A percentile compares a stretch with the other conserved stretches of the same genome.
Evolutionary conservation across 306 rosid species (phyloP).

Genomic region (Cucurbita ficifolia): DNA sequence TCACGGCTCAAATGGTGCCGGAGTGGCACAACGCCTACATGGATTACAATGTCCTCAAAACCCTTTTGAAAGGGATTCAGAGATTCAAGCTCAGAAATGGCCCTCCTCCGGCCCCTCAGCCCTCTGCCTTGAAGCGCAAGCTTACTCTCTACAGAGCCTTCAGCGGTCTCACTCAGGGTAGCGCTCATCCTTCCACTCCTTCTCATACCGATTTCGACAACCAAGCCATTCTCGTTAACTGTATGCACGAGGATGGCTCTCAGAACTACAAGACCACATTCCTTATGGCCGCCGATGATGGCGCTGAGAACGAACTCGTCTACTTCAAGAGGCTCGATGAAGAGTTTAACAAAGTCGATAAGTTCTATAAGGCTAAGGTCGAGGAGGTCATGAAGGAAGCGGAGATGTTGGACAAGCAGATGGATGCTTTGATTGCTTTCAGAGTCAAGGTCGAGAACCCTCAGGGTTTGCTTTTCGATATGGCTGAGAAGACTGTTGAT

Average conservation of each 20-base stretch:
- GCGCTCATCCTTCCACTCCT: slow-evolving; percentile 9
- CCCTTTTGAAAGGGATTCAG: slow-evolving; percentile 35
- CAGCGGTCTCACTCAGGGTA: slow-evolving; percentile 48
- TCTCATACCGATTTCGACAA: slow-evolving; percentile 28
- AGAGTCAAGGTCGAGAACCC: slow-evolving; percentile 56
- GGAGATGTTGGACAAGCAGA: slow-evolving; percentile 34
- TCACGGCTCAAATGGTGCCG: slow-evolving; percentile 48
- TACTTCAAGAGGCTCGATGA: slow-evolving; percentile 42
- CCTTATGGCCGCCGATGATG: slow-evolving; percentile 42
- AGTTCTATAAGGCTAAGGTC: slow-evolving; percentile 31
- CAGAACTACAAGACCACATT: slow-evolving; percentile 35
- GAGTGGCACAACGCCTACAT: slow-evolving; percentile 76
- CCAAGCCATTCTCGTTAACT: slow-evolving; percentile 39
- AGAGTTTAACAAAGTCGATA: slow-evolving; percentile 49
- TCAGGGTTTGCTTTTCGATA: background rate
- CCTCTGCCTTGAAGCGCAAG: slow-evolving; percentile 23
- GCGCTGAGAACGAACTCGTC: slow-evolving; percentile 41
- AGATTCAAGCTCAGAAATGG: slow-evolving; percentile 6
- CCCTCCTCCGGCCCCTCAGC: slow-evolving; percentile 9
- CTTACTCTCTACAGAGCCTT: slow-evolving; percentile 44
- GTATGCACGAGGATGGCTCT: slow-evolving; percentile 14
- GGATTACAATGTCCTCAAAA: slow-evolving; percentile 32
- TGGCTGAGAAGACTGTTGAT: background rate
- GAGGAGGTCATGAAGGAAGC: slow-evolving; percentile 59
- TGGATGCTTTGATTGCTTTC: slow-evolving; percentile 69